Conservation (phyloP, 2,329 filamentous ascomycete genomes). For the Colletotrichum horii region DNA sequence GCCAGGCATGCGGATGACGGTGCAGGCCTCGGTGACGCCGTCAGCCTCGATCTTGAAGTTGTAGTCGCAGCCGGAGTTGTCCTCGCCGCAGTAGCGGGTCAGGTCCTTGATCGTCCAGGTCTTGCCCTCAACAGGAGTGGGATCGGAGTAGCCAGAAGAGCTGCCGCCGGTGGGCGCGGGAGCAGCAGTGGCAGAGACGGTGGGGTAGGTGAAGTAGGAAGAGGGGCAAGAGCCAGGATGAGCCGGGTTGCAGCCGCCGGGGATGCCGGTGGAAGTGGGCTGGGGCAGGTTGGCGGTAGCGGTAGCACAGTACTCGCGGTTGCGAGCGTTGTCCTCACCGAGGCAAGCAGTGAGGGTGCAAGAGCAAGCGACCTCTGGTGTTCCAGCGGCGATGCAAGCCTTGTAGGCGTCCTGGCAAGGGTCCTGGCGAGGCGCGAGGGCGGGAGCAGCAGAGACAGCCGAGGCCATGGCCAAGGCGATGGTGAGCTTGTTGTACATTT, state of each 20-base stretch:
- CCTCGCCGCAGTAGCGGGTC: slow-evolving; percentile 1
- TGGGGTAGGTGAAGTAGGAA: neutral
- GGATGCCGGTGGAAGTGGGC: slow-evolving; percentile 14
- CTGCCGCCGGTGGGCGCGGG: neutral
- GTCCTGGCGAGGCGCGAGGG: neutral
- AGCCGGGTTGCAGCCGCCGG: slow-evolving; percentile 16
- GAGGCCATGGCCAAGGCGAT: slow-evolving; percentile 15
- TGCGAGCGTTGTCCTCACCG: slow-evolving; percentile 19
- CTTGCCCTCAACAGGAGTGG: neutral
- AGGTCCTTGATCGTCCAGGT: slow-evolving; percentile 10
- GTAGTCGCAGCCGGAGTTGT: slow-evolving; percentile 11
- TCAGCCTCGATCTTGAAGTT: slow-evolving; percentile 12
- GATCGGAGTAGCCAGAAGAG: neutral
- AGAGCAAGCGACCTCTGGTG: neutral
- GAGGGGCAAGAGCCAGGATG: slow-evolving; percentile 2
- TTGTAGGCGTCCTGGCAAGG: slow-evolving; percentile 6
- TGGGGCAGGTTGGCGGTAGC: slow-evolving; percentile 5
- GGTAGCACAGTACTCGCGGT: slow-evolving; percentile 12
- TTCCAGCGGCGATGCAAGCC: slow-evolving; percentile 13
- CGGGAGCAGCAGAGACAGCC: slow-evolving; percentile 5
- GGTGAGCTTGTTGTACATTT: slow-evolving; percentile 10
- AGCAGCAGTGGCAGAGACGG: neutral
- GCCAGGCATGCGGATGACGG: neutral
- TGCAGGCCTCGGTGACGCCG: neutral
- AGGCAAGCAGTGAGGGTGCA: slow-evolving; percentile 8